A percentile compares a stretch with the other conserved stretches of the same genome.
Evolutionary conservation across 805 yeast genomes (phyloP).

Genomic region (Sugiyamaella boreocaroliniensis): DNA sequence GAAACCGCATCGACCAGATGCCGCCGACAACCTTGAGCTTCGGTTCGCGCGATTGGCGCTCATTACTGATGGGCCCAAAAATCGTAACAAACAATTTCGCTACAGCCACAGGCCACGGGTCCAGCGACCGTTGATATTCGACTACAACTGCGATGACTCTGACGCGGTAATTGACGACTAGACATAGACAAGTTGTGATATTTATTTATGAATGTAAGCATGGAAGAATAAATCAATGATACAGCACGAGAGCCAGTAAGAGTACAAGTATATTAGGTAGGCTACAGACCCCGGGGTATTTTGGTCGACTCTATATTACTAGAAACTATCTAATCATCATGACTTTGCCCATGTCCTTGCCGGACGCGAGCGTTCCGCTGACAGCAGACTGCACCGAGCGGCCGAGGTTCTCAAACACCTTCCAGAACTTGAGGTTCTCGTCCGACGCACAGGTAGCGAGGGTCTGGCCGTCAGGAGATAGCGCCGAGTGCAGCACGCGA

Average conservation of each 20-base stretch:
- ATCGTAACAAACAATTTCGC: not conserved
- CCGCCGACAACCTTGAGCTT: not conserved
- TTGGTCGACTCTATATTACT: not conserved
- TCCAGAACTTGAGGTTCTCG: constrained; percentile 93
- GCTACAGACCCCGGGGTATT: not conserved
- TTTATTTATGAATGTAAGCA: no score
- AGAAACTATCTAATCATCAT: constrained; percentile 42
- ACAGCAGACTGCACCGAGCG: constrained; percentile 27
- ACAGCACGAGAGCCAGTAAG: not conserved
- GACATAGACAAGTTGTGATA: not conserved
- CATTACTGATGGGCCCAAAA: not conserved
- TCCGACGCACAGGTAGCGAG: constrained; percentile 95
- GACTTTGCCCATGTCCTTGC: constrained; percentile 44
- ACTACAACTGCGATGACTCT: constrained; percentile 2
- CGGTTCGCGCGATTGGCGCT: not conserved
- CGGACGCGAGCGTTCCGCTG: constrained; percentile 29
- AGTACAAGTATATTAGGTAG: not conserved
- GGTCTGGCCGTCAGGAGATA: constrained; percentile 86
- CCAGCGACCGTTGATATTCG: constrained; percentile 3
- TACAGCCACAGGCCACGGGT: constrained; percentile 1
- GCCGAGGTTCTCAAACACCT: constrained; percentile 60
- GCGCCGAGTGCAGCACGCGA: constrained; percentile 70
- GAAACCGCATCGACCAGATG: not conserved
- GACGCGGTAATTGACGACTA: constrained; percentile 6
- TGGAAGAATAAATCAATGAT: no score